phyloP scores from a whole-genome alignment of 192 early-diverging fungal genomes.

The Backusella macrospora region DNA sequence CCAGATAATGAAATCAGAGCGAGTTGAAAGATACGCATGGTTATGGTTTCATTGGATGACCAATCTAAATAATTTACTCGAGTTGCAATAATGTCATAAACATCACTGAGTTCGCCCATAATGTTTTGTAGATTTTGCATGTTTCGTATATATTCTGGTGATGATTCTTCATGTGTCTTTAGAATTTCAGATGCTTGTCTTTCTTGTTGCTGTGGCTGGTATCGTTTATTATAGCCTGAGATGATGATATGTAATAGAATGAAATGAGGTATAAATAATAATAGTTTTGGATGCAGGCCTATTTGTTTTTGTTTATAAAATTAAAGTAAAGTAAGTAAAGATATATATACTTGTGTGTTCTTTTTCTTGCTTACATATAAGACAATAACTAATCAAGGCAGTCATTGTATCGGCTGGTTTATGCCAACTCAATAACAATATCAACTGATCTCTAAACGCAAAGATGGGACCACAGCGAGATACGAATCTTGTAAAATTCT shows the following conservation, averaged over 20 bases:
- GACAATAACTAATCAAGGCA: slow-evolving; percentile 51
- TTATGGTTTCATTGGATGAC: slow-evolving; percentile 45
- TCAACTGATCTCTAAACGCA: slow-evolving; percentile 59
- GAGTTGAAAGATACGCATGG: slow-evolving; percentile 47
- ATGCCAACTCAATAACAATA: slow-evolving; percentile 70
- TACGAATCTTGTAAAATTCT: slow-evolving; percentile 73
- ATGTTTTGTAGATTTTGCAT: slow-evolving; percentile 77
- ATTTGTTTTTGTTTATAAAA: background rate
- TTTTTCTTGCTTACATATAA: slow-evolving; percentile 50
- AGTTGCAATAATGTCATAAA: slow-evolving; percentile 48
- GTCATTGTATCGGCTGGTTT: slow-evolving; percentile 63
- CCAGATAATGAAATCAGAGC: slow-evolving; percentile 40
- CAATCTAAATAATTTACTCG: slow-evolving; percentile 51
- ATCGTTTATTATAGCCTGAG: background rate
- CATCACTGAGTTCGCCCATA: slow-evolving; percentile 64
- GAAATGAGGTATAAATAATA: slow-evolving; percentile 15
- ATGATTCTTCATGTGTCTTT: slow-evolving; percentile 32
- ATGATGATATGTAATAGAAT: slow-evolving; percentile 1
- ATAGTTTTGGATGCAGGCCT: slow-evolving; percentile 17
- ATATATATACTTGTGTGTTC: background rate
- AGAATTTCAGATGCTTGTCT: background rate
- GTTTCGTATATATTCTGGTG: slow-evolving; percentile 68
- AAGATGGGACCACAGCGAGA: slow-evolving; percentile 66
- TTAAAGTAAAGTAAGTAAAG: background rate
- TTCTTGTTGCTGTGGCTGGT: background rate